phyloP scores from a whole-genome alignment of 2,329 filamentous ascomycete genomes.

The Penicillium griseofulvum region DNA sequence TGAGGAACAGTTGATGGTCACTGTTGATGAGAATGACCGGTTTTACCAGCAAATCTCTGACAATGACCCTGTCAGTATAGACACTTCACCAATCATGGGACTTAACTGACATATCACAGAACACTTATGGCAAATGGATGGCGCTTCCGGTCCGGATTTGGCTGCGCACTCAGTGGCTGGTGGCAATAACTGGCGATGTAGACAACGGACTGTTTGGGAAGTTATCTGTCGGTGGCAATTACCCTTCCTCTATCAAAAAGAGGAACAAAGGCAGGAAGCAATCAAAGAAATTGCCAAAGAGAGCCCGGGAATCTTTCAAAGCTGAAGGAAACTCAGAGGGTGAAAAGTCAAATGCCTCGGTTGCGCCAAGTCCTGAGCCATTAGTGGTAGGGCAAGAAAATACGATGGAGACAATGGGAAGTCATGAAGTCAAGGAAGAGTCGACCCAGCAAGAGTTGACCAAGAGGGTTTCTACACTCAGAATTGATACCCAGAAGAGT shows the following conservation, averaged over 20 bases:
- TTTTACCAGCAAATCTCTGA: not conserved
- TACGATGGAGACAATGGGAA: not conserved
- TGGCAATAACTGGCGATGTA: not conserved
- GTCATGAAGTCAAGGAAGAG: not conserved
- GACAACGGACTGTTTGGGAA: not conserved
- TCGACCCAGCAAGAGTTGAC: not conserved
- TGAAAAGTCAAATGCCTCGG: not conserved
- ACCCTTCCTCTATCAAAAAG: not conserved
- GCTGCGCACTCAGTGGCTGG: not conserved
- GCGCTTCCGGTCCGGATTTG: conserved; percentile 3
- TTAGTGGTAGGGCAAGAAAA: not conserved
- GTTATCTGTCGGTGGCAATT: not conserved
- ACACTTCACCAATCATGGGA: not conserved
- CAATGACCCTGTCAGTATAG: not conserved
- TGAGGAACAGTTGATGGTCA: not conserved
- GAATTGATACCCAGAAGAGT: not conserved
- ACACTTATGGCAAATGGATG: conserved; percentile 1
- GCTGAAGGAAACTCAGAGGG: not conserved
- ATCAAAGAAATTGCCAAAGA: not conserved
- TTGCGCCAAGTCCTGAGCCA: not conserved
- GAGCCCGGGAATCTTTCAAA: not conserved
- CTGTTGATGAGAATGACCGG: not conserved
- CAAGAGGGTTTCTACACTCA: not conserved
- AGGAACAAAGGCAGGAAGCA: conserved; percentile 3
- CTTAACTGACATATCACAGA: conserved; percentile 1